These are phyloP conservation scores for Crataegus laevigata DNA, from an alignment of 306 rosid genomes.

Conservation along the genomic window DNA sequence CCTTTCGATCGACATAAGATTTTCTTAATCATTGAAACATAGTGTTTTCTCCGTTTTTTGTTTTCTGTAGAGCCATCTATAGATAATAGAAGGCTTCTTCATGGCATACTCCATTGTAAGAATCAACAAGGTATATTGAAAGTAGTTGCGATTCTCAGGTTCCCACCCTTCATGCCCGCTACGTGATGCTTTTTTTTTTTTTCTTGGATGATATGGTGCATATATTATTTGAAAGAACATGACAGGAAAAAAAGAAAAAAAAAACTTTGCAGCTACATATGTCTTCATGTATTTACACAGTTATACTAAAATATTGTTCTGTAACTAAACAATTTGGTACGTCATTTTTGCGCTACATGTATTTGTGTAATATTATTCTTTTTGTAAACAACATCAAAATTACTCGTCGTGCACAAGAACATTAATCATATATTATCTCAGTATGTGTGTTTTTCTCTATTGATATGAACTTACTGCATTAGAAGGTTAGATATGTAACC, in stretches of 20 bases:
- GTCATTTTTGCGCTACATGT: not conserved
- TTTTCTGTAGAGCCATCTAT: not conserved
- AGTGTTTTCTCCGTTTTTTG: not conserved
- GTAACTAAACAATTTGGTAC: not conserved
- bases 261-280: no score
- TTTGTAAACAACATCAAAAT: no score
- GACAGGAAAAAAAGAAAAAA: no score
- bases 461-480: no score
- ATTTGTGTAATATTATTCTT: not conserved
- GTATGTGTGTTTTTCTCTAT: not conserved
- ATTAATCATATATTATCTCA: not conserved
- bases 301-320: not conserved
- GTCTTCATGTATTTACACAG: no score
- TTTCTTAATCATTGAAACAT: not conserved
- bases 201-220: not conserved
- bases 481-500: no score
- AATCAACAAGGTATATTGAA: not conserved
- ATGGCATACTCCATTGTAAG: not conserved
- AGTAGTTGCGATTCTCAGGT: not conserved
- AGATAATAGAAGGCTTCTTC: not conserved
- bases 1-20: not conserved
- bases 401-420: not conserved
- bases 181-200: not conserved
- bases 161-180: not conserved
- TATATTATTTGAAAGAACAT: not conserved